Evolutionary conservation across 345 rosid genomes (phyloP), one percentile per base, ranked within the genome.

Genomic region (Erodium maritimum): DNA sequence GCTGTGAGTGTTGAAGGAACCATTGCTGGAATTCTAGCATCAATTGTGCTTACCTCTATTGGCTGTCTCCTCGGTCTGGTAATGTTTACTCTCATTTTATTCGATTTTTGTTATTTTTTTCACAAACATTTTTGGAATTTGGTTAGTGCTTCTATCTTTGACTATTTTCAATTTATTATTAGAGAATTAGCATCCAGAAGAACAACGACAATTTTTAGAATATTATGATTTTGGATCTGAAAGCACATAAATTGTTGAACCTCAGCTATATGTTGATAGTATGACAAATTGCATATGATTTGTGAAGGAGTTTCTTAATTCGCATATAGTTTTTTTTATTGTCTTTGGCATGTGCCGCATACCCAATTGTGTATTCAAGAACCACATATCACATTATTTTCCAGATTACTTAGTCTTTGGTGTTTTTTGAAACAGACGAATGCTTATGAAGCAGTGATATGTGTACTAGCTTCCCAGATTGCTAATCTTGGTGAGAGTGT

Each of bases 1-100:
- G 99, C 96, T 66, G 79, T 93, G 56, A 89, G 97, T 73, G 70
- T 77, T 64, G 99, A 93, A 75, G 99, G 99, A 80, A 93, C 99
- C 33, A 48, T 83, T 19, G 85, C 95, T 64, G 99, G 99, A 64
- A 72, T 93, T 61, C 54, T 93, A 21, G 97, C 94, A 52, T 85
- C 99, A 23, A 60, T 83, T 45, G 54, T 72, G 65, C 89, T 93
- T 69, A 95, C 99, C 61, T 71, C 66, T 1, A 59, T 80, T 75
- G 83, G 86, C 42, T 80, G 74, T 76, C 76, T 85, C 52, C 54
- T 76, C 57, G 91, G 86, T 52, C 75, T 80, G 97, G 99, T 93
- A 82, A 53, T 61, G 55, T 19, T 67, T 8, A 52, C 61, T 54
- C 33, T 60, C 17, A 17, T 20, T 29, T 50, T n/a, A 14, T 55